Base-by-base conservation (phyloP, 441 rosid species). In the Erodium trifolium region DNA sequence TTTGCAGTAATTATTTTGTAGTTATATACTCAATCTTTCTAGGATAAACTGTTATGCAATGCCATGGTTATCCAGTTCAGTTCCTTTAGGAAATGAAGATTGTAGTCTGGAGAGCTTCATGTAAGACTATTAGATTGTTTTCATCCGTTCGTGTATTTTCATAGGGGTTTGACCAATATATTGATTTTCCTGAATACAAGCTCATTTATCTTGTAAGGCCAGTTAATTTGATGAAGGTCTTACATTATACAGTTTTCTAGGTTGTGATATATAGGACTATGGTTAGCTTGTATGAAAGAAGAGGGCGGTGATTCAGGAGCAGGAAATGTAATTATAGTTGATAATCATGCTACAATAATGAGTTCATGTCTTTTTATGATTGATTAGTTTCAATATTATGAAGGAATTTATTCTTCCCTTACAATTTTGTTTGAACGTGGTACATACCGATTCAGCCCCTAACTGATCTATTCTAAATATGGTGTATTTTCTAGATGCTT, bases 401-500 rank as follows among this genome's bases (percentile, higher is more conserved):
- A 49, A 13, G n/a, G 57, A 13, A 49, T 2, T 49, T 13, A 6
- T 14, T 49, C 16, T 37, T 37, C 43, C 17, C 10, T 49, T 12
- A 49, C 57, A 49, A 49, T 49, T 49, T 49, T 49, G 16, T 49
- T 13, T 49, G 5, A 49, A 13, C 57, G 0, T 13, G 57, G 0
- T 49, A 49, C 10, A 49, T 14, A 49, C 57, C 3, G 57, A 49
- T 49, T 49, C 57, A 49, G 57, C n/a, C 57, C 34, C 34, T 31
- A 31, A 31, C 34, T 31, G 34, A 3, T 3, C 34, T 31, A 0
- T 31, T 2, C 57, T n/a, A 68, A 34, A 13, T 68, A 27, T 1
- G 49, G 16, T 27, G 27, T 66, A 65, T 45, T 59, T 68, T 75
- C 75, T 81, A 92, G 98, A 92, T 83, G 99, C 97, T 17, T 77